Conservation (phyloP, 371 early-diverging fungal species). For the Mucor lusitanicus region DNA sequence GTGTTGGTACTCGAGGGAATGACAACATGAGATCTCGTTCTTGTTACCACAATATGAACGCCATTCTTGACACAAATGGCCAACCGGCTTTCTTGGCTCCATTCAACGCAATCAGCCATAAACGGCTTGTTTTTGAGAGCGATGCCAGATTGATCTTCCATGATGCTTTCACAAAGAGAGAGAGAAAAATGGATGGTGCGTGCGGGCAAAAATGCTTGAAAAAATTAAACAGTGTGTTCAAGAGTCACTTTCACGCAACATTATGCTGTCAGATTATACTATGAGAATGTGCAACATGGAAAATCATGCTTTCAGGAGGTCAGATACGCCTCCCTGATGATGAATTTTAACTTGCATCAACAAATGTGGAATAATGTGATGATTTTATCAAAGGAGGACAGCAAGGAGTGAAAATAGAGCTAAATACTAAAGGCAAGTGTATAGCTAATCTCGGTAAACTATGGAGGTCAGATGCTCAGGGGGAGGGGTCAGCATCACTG, state of each 20-base stretch:
- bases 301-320: background rate
- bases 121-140: slow-evolving; percentile 18
- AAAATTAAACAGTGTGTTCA: background rate
- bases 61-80: slow-evolving; percentile 20
- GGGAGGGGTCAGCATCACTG: background rate
- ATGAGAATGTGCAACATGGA: background rate
- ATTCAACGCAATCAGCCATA: slow-evolving; percentile 16
- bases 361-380: background rate
- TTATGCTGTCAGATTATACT: background rate
- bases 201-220: background rate
- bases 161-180: background rate
- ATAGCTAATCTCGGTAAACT: background rate
- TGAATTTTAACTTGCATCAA: background rate
- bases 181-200: background rate
- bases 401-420: background rate
- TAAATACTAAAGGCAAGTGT: background rate
- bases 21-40: background rate
- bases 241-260: background rate
- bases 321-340: background rate
- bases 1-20: background rate
- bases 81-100: slow-evolving; percentile 30
- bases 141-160: slow-evolving; percentile 30
- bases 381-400: background rate
- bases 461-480: background rate
- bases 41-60: slow-evolving; percentile 34